A percentile compares a stretch with the other conserved stretches of the same genome.
These are phyloP conservation scores for Diaporthe amygdali DNA, from an alignment of 2,329 filamentous ascomycete species.

Conservation along the genomic window DNA sequence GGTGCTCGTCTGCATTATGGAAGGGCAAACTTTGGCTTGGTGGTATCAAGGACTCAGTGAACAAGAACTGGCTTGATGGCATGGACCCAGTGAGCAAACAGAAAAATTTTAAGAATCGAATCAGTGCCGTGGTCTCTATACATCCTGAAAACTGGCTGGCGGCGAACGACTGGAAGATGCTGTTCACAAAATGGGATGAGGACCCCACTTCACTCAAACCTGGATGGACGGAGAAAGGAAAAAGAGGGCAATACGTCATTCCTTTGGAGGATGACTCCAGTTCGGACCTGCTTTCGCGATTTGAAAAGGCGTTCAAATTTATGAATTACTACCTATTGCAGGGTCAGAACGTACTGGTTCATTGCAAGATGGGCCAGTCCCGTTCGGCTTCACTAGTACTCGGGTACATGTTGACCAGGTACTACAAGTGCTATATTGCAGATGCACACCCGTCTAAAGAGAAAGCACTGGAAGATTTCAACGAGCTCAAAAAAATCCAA, in stretches of 20 bases:
- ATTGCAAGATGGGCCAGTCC: constrained; percentile 14
- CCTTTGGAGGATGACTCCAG: not conserved
- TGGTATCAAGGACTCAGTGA: not conserved
- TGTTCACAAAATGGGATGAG: not conserved
- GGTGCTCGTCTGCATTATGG: not conserved
- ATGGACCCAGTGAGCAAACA: too few species aligned
- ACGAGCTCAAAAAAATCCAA: too few species aligned
- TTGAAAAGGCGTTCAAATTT: not conserved
- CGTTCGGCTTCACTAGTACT: not conserved
- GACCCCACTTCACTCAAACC: not conserved
- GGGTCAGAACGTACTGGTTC: not conserved
- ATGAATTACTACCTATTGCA: not conserved
- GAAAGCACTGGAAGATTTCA: not conserved
- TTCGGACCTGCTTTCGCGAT: not conserved
- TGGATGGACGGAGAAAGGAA: too few species aligned
- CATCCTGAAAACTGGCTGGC: not conserved
- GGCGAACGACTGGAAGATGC: not conserved
- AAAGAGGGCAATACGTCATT: not conserved
- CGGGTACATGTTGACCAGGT: not conserved
- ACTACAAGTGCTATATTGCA: not conserved
- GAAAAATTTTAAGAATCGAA: not conserved
- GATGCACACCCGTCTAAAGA: not conserved
- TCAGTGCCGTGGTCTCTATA: not conserved
- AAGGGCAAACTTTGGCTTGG: not conserved
- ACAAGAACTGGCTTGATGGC: not conserved